Percentiles rank a stretch among this genome's conserved stretches.
Evolutionary conservation across 1,139 yeast genomes (phyloP).

Genomic region (Hyphopichia buzzinii): DNA sequence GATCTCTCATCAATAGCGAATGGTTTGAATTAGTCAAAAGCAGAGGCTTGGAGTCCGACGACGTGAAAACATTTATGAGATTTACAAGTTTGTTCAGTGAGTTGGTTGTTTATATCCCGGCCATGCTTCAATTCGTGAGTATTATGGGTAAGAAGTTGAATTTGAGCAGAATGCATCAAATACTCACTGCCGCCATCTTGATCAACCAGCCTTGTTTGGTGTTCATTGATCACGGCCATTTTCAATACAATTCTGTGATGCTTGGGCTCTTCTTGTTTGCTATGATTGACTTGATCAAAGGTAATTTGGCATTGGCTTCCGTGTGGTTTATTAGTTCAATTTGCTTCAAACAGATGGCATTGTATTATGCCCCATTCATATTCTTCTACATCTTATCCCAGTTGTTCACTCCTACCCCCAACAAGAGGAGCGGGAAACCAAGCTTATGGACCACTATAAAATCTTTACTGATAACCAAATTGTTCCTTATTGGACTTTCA

Average conservation of each 20-base stretch:
- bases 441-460: slow-evolving; percentile 10
- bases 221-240: slow-evolving; percentile 94
- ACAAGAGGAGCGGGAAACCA: background rate
- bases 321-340: slow-evolving; percentile 75
- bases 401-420: slow-evolving; percentile 13
- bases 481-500: slow-evolving; percentile 60
- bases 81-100: slow-evolving; percentile 76
- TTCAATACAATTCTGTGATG: slow-evolving; percentile 94
- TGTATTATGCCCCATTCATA: slow-evolving; percentile 87
- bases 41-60: slow-evolving; percentile 69
- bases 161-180: slow-evolving; percentile 69
- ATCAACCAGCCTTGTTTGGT: slow-evolving; percentile 79
- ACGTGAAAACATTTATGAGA: slow-evolving; percentile 81
- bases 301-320: slow-evolving; percentile 68
- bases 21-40: slow-evolving; percentile 80
- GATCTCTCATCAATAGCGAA: slow-evolving; percentile 53
- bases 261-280: slow-evolving; percentile 76
- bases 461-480: slow-evolving; percentile 42
- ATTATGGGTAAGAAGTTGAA: slow-evolving; percentile 60
- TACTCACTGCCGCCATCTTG: slow-evolving; percentile 69
- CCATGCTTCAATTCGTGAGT: slow-evolving; percentile 64
- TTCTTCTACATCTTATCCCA: slow-evolving; percentile 71
- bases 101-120: slow-evolving; percentile 72
- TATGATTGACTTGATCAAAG: slow-evolving; percentile 62
- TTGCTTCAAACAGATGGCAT: slow-evolving; percentile 92